Evolutionary conservation across 2,329 filamentous ascomycete genomes (phyloP), one percentile per base, ranked within the genome.

Genomic region (Endocalyx cinctus): DNA sequence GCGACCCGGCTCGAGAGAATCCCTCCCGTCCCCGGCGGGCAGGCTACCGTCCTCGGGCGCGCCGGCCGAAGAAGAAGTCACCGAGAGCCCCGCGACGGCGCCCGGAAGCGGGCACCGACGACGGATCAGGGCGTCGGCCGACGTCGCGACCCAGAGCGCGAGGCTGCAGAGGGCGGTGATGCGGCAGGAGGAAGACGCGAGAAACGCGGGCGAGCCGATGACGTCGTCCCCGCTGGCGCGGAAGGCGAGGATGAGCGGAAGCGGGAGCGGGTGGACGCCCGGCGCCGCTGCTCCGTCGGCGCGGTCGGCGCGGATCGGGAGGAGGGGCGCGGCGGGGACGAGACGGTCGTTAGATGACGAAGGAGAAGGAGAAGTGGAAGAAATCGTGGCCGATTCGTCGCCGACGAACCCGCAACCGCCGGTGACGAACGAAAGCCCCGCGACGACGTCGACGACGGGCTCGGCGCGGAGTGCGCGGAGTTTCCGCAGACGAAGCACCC

Each of bases 91-190:
- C 1, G 56, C 46, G 7, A 53, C 71, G 42, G 73, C 72, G 11
- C 75, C 74, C 1, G 75, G 74, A 3, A 78, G 72, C 42, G 75
- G 74, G 2, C 65, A 63, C 7, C 58, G 72, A 30, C 63, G 66
- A 17, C 60, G 51, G 4, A 48, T 72, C 11, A 55, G 51, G 11
- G 47, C 57, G 6, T 56, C 52, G 20, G 58, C 55, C 25, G 40
- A 57, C 2, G 8, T 23, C 8, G 38, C 64, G 6, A 60, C 57
- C 2, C 67, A 63, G 4, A 68, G 63, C 15, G 53, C 59, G 1
- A 59, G 62, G n/a, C 48, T 76, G 12, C 65, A 70, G 27, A 55
- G 61, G 33, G 54, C 62, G 1, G 34, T 70, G 1, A 47, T 51
- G 45, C n/a, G n/a, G n/a, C n/a, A n/a, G n/a, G 47, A 50, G n/a